Evolutionary conservation across 192 early-diverging fungal species (phyloP).

Genomic region (Chytriomyces confervae): DNA sequence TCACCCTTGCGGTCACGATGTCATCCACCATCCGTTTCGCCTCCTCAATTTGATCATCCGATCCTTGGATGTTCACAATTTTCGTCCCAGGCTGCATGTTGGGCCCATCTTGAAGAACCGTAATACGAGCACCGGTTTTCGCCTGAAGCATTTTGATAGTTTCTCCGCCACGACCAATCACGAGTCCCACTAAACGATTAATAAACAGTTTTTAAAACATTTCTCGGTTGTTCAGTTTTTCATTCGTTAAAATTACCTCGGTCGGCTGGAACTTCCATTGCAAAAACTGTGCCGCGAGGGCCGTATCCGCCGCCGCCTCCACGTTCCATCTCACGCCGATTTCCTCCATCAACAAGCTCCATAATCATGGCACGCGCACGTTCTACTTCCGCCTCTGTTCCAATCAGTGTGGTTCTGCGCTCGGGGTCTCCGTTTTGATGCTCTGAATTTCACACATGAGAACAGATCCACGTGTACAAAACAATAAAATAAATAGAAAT

Average conservation of each 20-base stretch:
- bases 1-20: slow-evolving; percentile 18
- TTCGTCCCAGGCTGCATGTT: slow-evolving; percentile 40
- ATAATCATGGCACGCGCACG: slow-evolving; percentile 74
- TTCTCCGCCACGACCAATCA: slow-evolving; percentile 77
- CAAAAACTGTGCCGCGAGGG: slow-evolving; percentile 48
- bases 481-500: not conserved
- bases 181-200: slow-evolving; percentile 66
- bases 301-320: slow-evolving; percentile 44
- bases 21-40: slow-evolving; percentile 52
- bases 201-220: no score
- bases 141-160: slow-evolving; percentile 80
- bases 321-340: slow-evolving; percentile 18
- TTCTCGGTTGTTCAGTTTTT: no score
- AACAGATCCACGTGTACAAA: not conserved
- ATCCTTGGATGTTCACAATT: slow-evolving; percentile 52
- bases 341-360: slow-evolving; percentile 66
- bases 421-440: slow-evolving; percentile 28
- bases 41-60: slow-evolving; percentile 41
- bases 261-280: slow-evolving; percentile 66
- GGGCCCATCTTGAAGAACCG: slow-evolving; percentile 59
- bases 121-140: slow-evolving; percentile 73
- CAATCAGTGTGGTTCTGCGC: slow-evolving; percentile 69
- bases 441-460: not conserved
- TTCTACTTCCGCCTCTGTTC: slow-evolving; percentile 70
- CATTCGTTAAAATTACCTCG: slow-evolving; percentile 30